Base-by-base conservation (phyloP, 83 land plant species). In the Thuja plicata region DNA sequence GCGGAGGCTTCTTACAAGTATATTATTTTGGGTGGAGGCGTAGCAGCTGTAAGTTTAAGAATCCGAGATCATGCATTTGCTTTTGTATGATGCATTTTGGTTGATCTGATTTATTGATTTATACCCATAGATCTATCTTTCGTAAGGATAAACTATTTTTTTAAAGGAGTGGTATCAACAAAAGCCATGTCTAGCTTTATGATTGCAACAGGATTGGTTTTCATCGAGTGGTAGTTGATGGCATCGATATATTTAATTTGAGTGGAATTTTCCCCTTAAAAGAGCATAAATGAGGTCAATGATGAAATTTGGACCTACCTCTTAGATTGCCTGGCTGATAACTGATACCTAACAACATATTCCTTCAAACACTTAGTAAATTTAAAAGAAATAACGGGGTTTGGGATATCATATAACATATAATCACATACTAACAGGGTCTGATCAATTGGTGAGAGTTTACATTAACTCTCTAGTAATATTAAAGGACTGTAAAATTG, bases 1-100 rank as follows among this genome's bases (percentile, higher is more conserved):
- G 94, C 91, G 84, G 92, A 89, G 40, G 87, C 90, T 89, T 34
- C 30, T 60, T 94, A 81, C 91, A 95, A 95, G 92, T 95, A 95
- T 90, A 89, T 95, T 77, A 95, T 95, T 89, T 87, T 95, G 88
- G 97, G 97, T 43, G 97, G 97, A 15, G 97, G 97, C 16, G 97
- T 95, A 32, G 86, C 94, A 13, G 97, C 93, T 41, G 95, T 95
- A 87, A 94, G 94, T 90, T 40, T 45, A 52, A 13, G 4, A 15
- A 57, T 40, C 24, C 76, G 8, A 45, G 46, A 27, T 46, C 74
- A 16, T 81, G 15, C 85, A 50, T 74, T 83, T 60, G 3, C 60
- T 37, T 85, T 73, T 52, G 83, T 66, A 11, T 19, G 12, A 17
- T 88, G 30, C 76, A 48, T 83, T 87, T 88, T 24, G 38, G 24